Percentiles rank a stretch among this genome's conserved stretches.
phyloP scores from a whole-genome alignment of 768 basidiomycete species.

The Auriculariales sp. region DNA sequence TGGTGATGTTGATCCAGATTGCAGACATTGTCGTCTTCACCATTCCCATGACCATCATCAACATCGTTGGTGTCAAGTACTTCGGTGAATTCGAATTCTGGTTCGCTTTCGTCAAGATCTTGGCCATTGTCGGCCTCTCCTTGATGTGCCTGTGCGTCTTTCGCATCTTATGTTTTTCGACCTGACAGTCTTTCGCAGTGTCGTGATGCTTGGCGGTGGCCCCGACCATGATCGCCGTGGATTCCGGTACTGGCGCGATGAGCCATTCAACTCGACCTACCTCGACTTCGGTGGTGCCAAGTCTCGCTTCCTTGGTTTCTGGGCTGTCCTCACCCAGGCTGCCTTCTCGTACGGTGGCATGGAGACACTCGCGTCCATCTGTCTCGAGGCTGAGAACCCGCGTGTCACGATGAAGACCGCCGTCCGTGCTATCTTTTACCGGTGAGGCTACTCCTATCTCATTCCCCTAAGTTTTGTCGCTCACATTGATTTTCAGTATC shows the following conservation, averaged over 20 bases:
- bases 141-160: too few species aligned
- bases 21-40: constrained; percentile 33
- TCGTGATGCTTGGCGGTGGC: neutral
- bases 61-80: constrained; percentile 23
- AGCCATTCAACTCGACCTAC: constrained; percentile 46
- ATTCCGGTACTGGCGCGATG: constrained; percentile 20
- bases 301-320: constrained; percentile 49
- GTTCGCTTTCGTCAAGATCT: neutral
- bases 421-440: constrained; percentile 24
- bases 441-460: too few species aligned
- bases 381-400: constrained; percentile 29
- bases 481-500: too few species aligned
- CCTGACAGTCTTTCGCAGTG: constrained; percentile 18
- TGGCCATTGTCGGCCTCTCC: constrained; percentile 12
- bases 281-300: constrained; percentile 34
- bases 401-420: constrained; percentile 24
- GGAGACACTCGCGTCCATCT: constrained; percentile 28
- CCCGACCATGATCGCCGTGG: neutral
- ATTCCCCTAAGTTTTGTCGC: too few species aligned
- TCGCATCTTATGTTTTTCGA: constrained; percentile 36
- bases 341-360: constrained; percentile 46
- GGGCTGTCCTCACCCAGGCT: constrained; percentile 46
- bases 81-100: neutral
- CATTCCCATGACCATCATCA: constrained; percentile 7
- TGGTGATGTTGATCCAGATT: too few species aligned